These are phyloP conservation scores for Botrytis fragariae DNA, from an alignment of 2,329 filamentous ascomycete species.

Conservation along the genomic window DNA sequence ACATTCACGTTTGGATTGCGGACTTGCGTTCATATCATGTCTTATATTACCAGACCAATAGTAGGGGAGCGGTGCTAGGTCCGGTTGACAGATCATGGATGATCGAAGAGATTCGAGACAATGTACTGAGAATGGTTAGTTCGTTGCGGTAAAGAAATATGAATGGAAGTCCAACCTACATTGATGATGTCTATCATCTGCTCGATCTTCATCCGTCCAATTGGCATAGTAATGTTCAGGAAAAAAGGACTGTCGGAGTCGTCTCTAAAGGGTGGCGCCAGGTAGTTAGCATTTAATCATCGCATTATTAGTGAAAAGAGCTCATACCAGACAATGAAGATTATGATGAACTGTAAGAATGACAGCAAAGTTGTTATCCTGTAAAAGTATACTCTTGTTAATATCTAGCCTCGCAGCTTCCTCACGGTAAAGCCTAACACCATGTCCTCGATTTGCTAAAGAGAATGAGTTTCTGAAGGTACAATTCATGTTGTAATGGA, in stretches of 20 bases:
- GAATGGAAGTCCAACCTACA: neutral
- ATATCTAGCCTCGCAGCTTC: slow-evolving; percentile 13
- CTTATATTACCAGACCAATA: slow-evolving; percentile 15
- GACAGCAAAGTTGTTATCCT: slow-evolving; percentile 12
- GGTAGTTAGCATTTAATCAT: neutral
- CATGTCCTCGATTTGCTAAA: slow-evolving; percentile 10
- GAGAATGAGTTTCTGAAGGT: neutral
- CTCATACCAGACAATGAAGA: slow-evolving; percentile 15
- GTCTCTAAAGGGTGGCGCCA: neutral
- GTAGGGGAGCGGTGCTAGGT: slow-evolving; percentile 16
- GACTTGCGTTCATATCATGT: slow-evolving; percentile 17
- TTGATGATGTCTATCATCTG: slow-evolving; percentile 5
- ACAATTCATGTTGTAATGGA: accelerated
- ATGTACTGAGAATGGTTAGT: slow-evolving; percentile 1
- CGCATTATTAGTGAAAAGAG: accelerated
- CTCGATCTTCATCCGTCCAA: slow-evolving; percentile 11
- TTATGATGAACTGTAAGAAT: slow-evolving; percentile 18
- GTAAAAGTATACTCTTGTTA: slow-evolving; percentile 15
- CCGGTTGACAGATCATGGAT: slow-evolving; percentile 19
- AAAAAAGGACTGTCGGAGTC: slow-evolving; percentile 13
- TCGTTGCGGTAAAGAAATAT: neutral
- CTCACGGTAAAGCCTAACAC: slow-evolving; percentile 9
- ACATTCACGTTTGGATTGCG: slow-evolving; percentile 12
- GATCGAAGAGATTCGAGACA: slow-evolving; percentile 17
- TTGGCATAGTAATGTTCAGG: slow-evolving; percentile 16